Evolutionary conservation across 2,329 filamentous ascomycete genomes (phyloP), one percentile per base, ranked within the genome.

Genomic region (Uncinocarpus reesii): DNA sequence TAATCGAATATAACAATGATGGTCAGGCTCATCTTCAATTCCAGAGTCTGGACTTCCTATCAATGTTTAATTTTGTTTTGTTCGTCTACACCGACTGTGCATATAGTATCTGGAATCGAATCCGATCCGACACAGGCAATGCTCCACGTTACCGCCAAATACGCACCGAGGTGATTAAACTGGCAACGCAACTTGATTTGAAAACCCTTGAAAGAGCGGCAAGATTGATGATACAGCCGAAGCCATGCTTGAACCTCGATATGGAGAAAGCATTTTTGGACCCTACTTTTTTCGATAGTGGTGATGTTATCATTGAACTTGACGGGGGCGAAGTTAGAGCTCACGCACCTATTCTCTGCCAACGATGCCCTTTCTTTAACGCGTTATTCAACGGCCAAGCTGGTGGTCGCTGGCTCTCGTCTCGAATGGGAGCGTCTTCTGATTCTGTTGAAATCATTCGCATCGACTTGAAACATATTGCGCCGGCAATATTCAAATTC

Each of bases 281-380:
- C 49, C 66, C 74, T 0, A 65, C 68, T 0, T 95, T 87, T 61
- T 90, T 92, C 54, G 78, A 83, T 5, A 83, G 86, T 58, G 83
- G 80, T 2, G 89, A 98, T 63, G 76, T 87, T 5, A 62, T 90
- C 4, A 70, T 96, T 15, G 81, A 95, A 56, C 73, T 96, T 8
- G 84, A 81, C 18, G 77, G 78, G n/a, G 81, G 81, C 23, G 70
- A 74, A 47, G 68, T 88, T 28, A 70, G 72, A 11, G 81, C 84
- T 1, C 92, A 98, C 59, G 90, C 86, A 54, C 74, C 81, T 3
- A 65, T 96, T 2, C 64, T 95, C 29, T 89, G 87, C 55, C 81
- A 83, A 58, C 76, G 92, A 55, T 95, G 89, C 57, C 88, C 87
- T 0, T 98, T 95, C 73, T 98, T 98, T 55, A 74, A 90, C 53